Percentiles rank a stretch among this genome's conserved stretches.
These are phyloP conservation scores for Sodiomyces alkalinus DNA, from an alignment of 2,329 filamentous ascomycete genomes.

Conservation along the genomic window DNA sequence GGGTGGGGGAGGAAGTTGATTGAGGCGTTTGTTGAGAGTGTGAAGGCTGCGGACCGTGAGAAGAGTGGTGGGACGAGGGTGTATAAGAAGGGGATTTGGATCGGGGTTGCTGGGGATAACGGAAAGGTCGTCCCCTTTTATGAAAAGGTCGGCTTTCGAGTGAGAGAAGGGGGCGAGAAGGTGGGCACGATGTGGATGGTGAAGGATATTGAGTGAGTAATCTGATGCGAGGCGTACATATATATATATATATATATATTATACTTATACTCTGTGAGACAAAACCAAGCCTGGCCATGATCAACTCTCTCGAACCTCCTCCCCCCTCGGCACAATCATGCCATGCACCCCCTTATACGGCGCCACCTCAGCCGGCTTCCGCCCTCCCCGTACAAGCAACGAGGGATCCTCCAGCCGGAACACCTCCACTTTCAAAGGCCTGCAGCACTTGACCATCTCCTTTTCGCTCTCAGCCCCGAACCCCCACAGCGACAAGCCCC, in stretches of 20 bases:
- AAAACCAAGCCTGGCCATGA: too few relatives aligned
- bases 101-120: conserved; percentile 31
- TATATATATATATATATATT: too few relatives aligned
- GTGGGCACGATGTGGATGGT: conserved; percentile 26
- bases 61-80: too few relatives aligned
- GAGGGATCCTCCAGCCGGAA: conserved; percentile 42
- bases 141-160: conserved; percentile 27
- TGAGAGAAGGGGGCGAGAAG: conserved; percentile 18
- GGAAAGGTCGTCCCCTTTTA: conserved; percentile 32
- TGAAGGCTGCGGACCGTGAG: conserved; percentile 13
- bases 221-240: too few relatives aligned
- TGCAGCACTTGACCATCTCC: conserved; percentile 55
- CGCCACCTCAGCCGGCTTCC: conserved; percentile 45
- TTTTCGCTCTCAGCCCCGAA: conserved; percentile 55
- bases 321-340: conserved; percentile 21
- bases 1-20: conserved; percentile 30
- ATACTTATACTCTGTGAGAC: too few relatives aligned
- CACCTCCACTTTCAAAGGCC: conserved; percentile 61
- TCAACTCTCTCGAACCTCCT: too few relatives aligned
- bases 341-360: conserved; percentile 54
- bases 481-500: conserved; percentile 69
- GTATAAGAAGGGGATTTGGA: conserved; percentile 23
- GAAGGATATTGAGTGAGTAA: conserved; percentile 15
- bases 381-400: conserved; percentile 36
- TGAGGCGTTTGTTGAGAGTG: conserved; percentile 23